These are phyloP conservation scores for Scleroderma citrinum DNA, from an alignment of 768 basidiomycete species.

Conservation along the genomic window DNA sequence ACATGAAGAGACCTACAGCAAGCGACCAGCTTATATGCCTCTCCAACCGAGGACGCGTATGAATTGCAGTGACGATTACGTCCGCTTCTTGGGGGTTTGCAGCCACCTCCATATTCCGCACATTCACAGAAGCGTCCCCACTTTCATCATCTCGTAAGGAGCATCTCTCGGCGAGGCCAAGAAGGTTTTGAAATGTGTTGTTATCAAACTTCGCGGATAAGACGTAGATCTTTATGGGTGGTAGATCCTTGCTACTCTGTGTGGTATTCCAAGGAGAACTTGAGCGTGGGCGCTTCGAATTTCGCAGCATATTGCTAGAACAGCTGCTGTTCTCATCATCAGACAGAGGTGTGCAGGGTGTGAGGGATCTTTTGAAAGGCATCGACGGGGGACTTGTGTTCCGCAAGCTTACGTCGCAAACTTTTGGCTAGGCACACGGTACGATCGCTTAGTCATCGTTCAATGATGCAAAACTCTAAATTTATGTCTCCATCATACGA, in stretches of 20 bases:
- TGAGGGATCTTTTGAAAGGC: slow-evolving; percentile 10
- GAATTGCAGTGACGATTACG: slow-evolving; percentile 59
- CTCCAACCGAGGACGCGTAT: slow-evolving; percentile 63
- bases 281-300: slow-evolving; percentile 8
- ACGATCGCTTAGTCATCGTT: too few relatives aligned
- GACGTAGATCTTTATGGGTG: slow-evolving; percentile 22
- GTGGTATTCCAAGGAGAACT: slow-evolving; percentile 6
- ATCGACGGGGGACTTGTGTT: slow-evolving; percentile 1
- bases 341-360: slow-evolving; percentile 3
- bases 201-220: slow-evolving; percentile 28
- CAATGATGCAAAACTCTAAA: too few relatives aligned
- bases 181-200: slow-evolving; percentile 17
- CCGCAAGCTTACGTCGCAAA: too few relatives aligned
- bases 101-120: slow-evolving; percentile 27
- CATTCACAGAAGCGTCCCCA: not conserved
- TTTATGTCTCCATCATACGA: too few relatives aligned
- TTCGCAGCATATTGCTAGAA: not conserved
- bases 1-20: slow-evolving; percentile 44
- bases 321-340: not conserved
- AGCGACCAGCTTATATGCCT: slow-evolving; percentile 61
- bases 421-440: too few relatives aligned
- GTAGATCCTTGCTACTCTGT: slow-evolving; percentile 4
- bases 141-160: not conserved
- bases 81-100: slow-evolving; percentile 45
- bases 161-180: slow-evolving; percentile 19